Evolutionary conservation across 805 yeast genomes (phyloP), one percentile per base, ranked within the genome.

Genomic region (Metschnikowia corniflorae): DNA sequence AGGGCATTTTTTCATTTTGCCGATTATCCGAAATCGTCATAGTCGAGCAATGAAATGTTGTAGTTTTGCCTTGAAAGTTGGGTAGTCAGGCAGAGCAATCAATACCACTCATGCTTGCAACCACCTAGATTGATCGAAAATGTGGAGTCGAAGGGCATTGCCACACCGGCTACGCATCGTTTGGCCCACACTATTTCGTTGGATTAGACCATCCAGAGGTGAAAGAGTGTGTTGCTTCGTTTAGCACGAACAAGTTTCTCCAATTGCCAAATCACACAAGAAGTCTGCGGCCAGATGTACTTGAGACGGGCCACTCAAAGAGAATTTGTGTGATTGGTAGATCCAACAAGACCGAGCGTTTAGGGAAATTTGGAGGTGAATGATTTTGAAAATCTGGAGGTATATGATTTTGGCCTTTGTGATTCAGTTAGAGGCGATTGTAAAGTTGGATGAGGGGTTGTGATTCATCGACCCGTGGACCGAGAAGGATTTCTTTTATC

Each of bases 31-130:
- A n/a, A n/a, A n/a, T n/a, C n/a, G n/a, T n/a, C n/a, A n/a, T n/a
- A n/a, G n/a, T n/a, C n/a, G n/a, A n/a, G n/a, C n/a, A n/a, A n/a
- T n/a, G n/a, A n/a, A n/a, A n/a, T n/a, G n/a, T n/a, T n/a, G n/a
- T n/a, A n/a, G n/a, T n/a, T n/a, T n/a, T n/a, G n/a, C n/a, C n/a
- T n/a, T n/a, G n/a, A n/a, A n/a, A n/a, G n/a, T n/a, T n/a, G n/a
- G n/a, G n/a, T n/a, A n/a, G n/a, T n/a, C n/a, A n/a, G n/a, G n/a
- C n/a, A n/a, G n/a, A n/a, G n/a, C n/a, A n/a, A n/a, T n/a, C n/a
- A 86, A 70, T 93, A 86, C 61, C 96, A 86, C 61, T 96, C 96
- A 44, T 87, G 86, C 71, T 71, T 87, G 57, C 85, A 84, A 43
- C 95, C 85, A 66, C 73, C 73, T 42, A 70, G 70, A 49, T 57